A percentile compares a stretch with the other conserved stretches of the same genome.
Evolutionary conservation across 2,329 filamentous ascomycete species (phyloP).

Genomic region (Phoma sp.): DNA sequence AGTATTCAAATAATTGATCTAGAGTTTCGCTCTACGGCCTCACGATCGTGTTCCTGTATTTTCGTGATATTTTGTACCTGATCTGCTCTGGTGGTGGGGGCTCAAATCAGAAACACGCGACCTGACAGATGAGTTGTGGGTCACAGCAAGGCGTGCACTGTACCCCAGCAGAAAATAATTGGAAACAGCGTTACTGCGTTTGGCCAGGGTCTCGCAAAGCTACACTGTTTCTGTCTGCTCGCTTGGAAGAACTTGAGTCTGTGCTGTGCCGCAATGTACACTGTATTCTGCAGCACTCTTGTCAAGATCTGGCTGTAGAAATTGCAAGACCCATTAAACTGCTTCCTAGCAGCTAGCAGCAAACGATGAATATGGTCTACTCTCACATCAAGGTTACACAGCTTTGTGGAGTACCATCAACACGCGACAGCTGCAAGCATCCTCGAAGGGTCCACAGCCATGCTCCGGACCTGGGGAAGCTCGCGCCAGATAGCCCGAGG

Average conservation of each 20-base stretch:
- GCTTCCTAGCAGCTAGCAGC: no score
- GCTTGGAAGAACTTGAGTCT: constrained; percentile 6
- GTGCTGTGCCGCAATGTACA: background rate
- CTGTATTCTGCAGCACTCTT: background rate
- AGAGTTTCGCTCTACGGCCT: background rate
- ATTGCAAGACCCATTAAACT: no score
- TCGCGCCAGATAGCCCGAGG: constrained; percentile 5
- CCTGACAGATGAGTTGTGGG: constrained; percentile 5
- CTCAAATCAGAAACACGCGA: background rate
- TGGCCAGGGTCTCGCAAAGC: constrained; percentile 4
- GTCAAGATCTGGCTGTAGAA: background rate
- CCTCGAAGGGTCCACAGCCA: background rate
- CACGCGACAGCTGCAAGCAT: constrained; percentile 3
- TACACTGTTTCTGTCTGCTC: constrained; percentile 2
- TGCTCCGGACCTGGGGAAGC: constrained; percentile 14
- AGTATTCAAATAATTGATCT: background rate
- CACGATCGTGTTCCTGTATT: background rate
- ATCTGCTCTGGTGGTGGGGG: background rate
- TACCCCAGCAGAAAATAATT: constrained; percentile 1
- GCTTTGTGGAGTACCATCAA: background rate
- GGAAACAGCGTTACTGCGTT: background rate
- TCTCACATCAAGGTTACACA: background rate
- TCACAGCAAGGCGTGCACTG: background rate
- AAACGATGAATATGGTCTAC: no score
- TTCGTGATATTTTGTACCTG: background rate